phyloP scores from a whole-genome alignment of 169 alveolate species.

The Cryptosporidium felis region DNA sequence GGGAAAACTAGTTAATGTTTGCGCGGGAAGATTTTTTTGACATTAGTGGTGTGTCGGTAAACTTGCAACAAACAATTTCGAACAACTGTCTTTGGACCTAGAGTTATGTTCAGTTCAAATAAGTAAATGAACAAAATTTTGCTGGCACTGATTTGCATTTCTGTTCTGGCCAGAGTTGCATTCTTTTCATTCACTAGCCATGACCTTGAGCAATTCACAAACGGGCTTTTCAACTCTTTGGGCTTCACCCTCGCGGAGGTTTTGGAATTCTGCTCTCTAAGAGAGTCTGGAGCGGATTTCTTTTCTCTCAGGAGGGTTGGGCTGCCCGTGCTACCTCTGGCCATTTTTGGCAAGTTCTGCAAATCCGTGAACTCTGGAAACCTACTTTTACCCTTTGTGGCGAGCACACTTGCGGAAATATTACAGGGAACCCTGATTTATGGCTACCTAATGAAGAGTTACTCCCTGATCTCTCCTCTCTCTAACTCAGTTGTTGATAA shows the following conservation, averaged over 20 bases:
- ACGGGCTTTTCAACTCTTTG: slow-evolving; percentile 3
- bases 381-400: not conserved
- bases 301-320: not conserved
- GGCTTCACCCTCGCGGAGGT: slow-evolving; percentile 20
- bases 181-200: not conserved
- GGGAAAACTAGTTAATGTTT: too few species aligned
- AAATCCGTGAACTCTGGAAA: not conserved
- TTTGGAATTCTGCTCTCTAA: slow-evolving; percentile 18
- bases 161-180: not conserved
- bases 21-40: too few species aligned
- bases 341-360: not conserved
- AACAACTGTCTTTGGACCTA: too few species aligned
- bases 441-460: not conserved
- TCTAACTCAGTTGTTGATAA: not conserved
- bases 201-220: not conserved
- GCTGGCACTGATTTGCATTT: not conserved
- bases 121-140: slow-evolving; percentile 2
- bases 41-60: too few species aligned
- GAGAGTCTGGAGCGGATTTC: not conserved
- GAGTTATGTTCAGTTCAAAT: too few species aligned
- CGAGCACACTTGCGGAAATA: not conserved
- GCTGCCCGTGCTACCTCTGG: slow-evolving; percentile 1
- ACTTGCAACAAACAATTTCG: too few species aligned
- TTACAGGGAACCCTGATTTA: slow-evolving; percentile 17
- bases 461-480: not conserved